Conservation (phyloP, 257 asterid species). For the Solanum chmielewskii region DNA sequence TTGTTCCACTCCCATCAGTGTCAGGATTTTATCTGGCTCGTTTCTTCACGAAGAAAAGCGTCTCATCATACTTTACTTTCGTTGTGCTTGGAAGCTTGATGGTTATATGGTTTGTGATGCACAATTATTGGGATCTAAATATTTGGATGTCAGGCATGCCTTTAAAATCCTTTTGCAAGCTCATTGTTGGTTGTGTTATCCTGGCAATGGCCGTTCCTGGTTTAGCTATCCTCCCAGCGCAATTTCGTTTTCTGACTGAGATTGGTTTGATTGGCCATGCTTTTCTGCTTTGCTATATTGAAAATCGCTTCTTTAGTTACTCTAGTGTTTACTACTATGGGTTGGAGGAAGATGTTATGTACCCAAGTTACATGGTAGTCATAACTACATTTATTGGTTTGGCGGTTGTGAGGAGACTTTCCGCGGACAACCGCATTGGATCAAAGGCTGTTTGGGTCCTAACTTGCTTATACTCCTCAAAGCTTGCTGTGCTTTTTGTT, state of each 20-base stretch:
- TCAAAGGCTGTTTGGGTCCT: slow-evolving; percentile 89
- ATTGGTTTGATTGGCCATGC: slow-evolving; percentile 84
- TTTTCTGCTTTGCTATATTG: slow-evolving; percentile 74
- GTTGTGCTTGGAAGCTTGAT: slow-evolving; percentile 88
- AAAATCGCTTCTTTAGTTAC: slow-evolving; percentile 74
- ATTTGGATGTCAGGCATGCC: slow-evolving; percentile 99
- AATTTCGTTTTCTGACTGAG: slow-evolving; percentile 62
- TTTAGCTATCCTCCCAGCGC: slow-evolving; percentile 79
- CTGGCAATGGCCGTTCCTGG: slow-evolving; percentile 95
- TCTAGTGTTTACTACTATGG: slow-evolving; percentile 90
- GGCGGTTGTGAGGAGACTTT: slow-evolving; percentile 88
- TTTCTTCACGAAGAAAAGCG: slow-evolving; percentile 82
- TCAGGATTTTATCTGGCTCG: slow-evolving; percentile 96
- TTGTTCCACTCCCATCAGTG: slow-evolving; percentile 80
- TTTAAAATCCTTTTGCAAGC: slow-evolving; percentile 89
- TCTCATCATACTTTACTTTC: slow-evolving; percentile 75
- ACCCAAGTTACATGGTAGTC: slow-evolving; percentile 95
- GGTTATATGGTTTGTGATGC: slow-evolving; percentile 96
- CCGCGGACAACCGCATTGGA: slow-evolving; percentile 65
- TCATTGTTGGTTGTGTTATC: slow-evolving; percentile 78
- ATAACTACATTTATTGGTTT: slow-evolving; percentile 81
- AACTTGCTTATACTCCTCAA: slow-evolving; percentile 73
- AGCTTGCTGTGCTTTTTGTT: slow-evolving; percentile 82
- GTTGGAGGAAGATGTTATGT: slow-evolving; percentile 91
- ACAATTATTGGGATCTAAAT: slow-evolving; percentile 94